Evolutionary conservation across 108 stramenopile genomes (phyloP).

Genomic region (Heterococcus sp.): DNA sequence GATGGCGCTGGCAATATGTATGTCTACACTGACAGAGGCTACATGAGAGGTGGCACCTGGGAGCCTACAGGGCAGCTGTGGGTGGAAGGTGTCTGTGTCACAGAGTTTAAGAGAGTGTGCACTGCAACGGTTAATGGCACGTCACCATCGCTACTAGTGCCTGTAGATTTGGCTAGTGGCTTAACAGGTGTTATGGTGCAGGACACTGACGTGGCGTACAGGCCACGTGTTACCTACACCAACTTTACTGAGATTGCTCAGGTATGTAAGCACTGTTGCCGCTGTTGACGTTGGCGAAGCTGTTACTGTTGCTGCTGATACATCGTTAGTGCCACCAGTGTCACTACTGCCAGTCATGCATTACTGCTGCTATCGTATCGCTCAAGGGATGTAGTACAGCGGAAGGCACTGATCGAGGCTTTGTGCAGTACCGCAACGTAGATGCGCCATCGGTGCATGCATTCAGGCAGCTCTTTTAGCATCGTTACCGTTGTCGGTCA

Average conservation of each 20-base stretch:
- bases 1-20: conserved; percentile 30
- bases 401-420: too few species aligned
- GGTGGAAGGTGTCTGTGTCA: conserved; percentile 68
- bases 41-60: conserved; percentile 69
- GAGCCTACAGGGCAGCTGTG: conserved; percentile 60
- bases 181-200: conserved; percentile 53
- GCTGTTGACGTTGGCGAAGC: too few species aligned
- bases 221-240: conserved; percentile 60
- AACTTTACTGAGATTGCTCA: conserved; percentile 36
- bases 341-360: too few species aligned
- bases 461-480: not conserved
- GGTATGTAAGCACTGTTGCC: not conserved
- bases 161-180: conserved; percentile 37
- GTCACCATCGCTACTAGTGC: too few species aligned
- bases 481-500: not conserved
- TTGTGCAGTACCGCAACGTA: too few species aligned
- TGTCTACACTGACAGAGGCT: conserved; percentile 72
- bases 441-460: not conserved
- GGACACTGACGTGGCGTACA: conserved; percentile 71
- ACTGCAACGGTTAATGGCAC: not conserved
- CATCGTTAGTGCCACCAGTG: too few species aligned
- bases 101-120: conserved; percentile 70
- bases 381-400: too few species aligned
- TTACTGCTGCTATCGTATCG: too few species aligned
- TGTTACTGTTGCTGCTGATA: too few species aligned